These are phyloP conservation scores for Selaginella tamariscina DNA, from an alignment of 75 land plant species.

Conservation along the genomic window DNA sequence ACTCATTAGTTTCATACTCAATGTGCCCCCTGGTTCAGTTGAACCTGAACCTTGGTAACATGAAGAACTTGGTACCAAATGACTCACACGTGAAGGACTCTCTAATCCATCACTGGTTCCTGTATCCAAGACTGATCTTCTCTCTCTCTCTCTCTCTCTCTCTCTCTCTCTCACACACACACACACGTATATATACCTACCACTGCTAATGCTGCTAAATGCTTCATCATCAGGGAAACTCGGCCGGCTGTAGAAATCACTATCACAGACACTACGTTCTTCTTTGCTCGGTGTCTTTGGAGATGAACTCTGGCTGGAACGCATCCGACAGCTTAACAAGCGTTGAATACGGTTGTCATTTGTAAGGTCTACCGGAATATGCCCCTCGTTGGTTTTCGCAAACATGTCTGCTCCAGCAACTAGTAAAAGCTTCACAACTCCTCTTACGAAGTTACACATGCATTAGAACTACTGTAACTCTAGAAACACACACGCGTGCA, in stretches of 20 bases:
- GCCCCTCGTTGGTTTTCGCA: constrained; percentile 21
- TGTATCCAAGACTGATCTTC: too few species aligned
- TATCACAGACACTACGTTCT: not conserved
- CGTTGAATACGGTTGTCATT: constrained; percentile 15
- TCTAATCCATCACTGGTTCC: not conserved
- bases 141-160: not conserved
- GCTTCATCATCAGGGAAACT: too few species aligned
- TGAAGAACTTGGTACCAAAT: not conserved
- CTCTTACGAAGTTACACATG: constrained; percentile 6
- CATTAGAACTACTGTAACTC: not conserved
- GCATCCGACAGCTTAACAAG: constrained; percentile 18
- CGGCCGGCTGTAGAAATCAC: too few species aligned
- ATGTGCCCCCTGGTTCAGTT: not conserved
- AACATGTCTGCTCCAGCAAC: constrained; percentile 25
- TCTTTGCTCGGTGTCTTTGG: not conserved
- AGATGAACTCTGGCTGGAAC: not conserved
- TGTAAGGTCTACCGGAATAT: constrained; percentile 23
- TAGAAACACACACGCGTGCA: not conserved
- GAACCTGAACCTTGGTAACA: too few species aligned
- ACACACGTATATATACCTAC: too few species aligned
- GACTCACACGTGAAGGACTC: not conserved
- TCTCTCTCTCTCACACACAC: not conserved
- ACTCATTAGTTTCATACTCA: not conserved
- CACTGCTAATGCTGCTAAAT: not conserved
- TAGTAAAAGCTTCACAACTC: constrained; percentile 20